Evolutionary conservation across 2,329 filamentous ascomycete genomes (phyloP).

Genomic region (Botrytis deweyae): DNA sequence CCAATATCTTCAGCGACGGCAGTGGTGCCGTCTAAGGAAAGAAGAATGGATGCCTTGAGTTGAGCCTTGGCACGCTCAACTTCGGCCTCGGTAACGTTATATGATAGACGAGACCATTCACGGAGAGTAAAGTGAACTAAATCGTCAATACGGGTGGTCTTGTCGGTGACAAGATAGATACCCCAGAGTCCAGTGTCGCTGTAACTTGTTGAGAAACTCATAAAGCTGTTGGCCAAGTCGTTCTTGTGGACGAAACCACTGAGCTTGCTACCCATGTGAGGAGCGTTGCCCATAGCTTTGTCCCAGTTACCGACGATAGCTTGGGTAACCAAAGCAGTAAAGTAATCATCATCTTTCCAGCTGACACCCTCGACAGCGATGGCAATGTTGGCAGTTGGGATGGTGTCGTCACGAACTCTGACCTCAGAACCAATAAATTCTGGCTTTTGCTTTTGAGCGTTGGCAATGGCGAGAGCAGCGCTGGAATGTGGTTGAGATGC

Average conservation of each 20-base stretch:
- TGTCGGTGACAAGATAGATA: constrained; percentile 96
- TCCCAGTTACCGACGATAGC: constrained; percentile 99
- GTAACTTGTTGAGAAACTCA: constrained; percentile 99
- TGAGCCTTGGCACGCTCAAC: constrained; percentile 98
- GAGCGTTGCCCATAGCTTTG: constrained; percentile 95
- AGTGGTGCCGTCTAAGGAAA: constrained; percentile 95
- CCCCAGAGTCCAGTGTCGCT: constrained; percentile 99
- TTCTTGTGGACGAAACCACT: constrained; percentile 92
- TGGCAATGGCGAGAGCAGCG: constrained; percentile 68
- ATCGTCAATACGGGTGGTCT: constrained; percentile 84
- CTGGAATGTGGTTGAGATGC: constrained; percentile 73
- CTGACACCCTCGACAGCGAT: constrained; percentile 98
- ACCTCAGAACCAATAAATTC: constrained; percentile 97
- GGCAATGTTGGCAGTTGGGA: constrained; percentile 95
- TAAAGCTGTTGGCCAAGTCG: constrained; percentile 98
- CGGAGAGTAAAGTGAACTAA: constrained; percentile 97
- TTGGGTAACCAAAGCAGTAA: constrained; percentile 95
- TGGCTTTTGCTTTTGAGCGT: constrained; percentile 74
- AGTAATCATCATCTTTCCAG: constrained; percentile 99
- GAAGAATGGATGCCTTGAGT: constrained; percentile 96
- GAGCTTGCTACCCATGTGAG: constrained; percentile 97
- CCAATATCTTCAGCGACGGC: constrained; percentile 98
- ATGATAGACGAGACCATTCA: constrained; percentile 94
- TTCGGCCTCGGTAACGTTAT: constrained; percentile 84
- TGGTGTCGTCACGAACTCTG: constrained; percentile 91